Evolutionary conservation across 805 yeast genomes (phyloP), one percentile per base, ranked within the genome.

Genomic region (Ogataea pilisensis): DNA sequence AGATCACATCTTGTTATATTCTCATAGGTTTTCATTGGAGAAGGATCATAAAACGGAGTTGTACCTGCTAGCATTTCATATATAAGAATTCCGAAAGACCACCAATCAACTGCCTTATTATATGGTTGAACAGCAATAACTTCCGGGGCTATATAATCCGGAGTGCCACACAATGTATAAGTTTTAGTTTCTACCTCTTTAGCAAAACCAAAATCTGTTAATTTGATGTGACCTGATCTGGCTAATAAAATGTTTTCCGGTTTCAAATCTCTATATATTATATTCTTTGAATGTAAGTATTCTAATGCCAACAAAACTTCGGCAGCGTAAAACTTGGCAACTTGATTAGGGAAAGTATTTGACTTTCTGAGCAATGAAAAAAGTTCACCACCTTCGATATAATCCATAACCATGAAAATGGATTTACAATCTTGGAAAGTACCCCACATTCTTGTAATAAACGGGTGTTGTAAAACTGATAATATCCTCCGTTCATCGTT

Each of bases 11-110:
- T 69, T 44, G 76, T 62, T 45, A 76, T 77, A 54, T 77, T 77
- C 55, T 77, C 82, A 54, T 77, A 77, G 8, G 82, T 77, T 52
- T 76, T 76, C 79, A 77, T 77, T 24, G 82, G 82, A 8, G 82
- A 73, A 36, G 76, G 77, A 55, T 76, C 82, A 57, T 76, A 77
- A 55, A 77, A 77, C 21, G 82, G 82, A 2, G 82, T 77, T 54
- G 72, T 75, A 19, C 82, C 82, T 2, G 82, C 78, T 48, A 77
- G 61, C 82, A 77, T 77, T 61, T 77, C 82, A 50, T 71, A 77
- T 38, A 77, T 77, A 43, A 77, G 64, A 21, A 77, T 75, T 18
- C 82, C 82, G 46, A 77, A 68, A 8, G 79, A 73, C 82, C 82
- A 77, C 82, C 82, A 77, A 58, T 77, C 82, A 22, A 77, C 82